Evolutionary conservation across 768 basidiomycete species (phyloP), one percentile per base, ranked within the genome.

Genomic region (Boletus vermiculosoides): DNA sequence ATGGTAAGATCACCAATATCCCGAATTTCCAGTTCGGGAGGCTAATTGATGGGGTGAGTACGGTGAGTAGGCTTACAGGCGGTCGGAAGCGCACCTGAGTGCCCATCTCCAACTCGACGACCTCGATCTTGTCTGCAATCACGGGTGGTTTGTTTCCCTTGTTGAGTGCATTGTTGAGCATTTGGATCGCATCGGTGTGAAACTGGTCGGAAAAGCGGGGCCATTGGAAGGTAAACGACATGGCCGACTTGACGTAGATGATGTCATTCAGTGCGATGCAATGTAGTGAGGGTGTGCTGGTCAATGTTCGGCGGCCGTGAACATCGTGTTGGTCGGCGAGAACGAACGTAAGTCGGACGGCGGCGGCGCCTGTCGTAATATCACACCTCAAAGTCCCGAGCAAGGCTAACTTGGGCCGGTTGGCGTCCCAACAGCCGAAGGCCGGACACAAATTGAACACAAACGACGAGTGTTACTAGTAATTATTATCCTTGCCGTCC

Each of bases 71-170:
- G n/a, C 18, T 9, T 3, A 12, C 8, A 20, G 18, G 42, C 45
- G 33, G 23, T 22, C 6, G 23, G 48, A n/a, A 34, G 68, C 77
- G 52, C 58, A 94, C 95, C 79, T 96, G 89, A 2, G 91, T 93
- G 37, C 97, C 97, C 97, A 99, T 98, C 74, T 98, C 90, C n/a
- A 99, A 77, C 71, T 98, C 97, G 52, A 97, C 91, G 31, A 99
- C 97, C 72, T 98, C 94, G 61, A 99, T 98, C 73, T 83, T 88
- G 76, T 96, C 97, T 52, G 94, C 95, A 63, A 98, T 98, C 67
- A 99, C 90, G 30, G 94, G 94, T 1, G 96, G 97, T 70, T 97
- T 98, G 76, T 87, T 90, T 61, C 97, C 97, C 79, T 97, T 93
- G 80, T 94, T 94, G 73, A 95, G 90, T 42, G 92, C 92, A n/a